Conservation (phyloP, 495 filamentous ascomycete genomes). For the Trichocladium uniseriatum region DNA sequence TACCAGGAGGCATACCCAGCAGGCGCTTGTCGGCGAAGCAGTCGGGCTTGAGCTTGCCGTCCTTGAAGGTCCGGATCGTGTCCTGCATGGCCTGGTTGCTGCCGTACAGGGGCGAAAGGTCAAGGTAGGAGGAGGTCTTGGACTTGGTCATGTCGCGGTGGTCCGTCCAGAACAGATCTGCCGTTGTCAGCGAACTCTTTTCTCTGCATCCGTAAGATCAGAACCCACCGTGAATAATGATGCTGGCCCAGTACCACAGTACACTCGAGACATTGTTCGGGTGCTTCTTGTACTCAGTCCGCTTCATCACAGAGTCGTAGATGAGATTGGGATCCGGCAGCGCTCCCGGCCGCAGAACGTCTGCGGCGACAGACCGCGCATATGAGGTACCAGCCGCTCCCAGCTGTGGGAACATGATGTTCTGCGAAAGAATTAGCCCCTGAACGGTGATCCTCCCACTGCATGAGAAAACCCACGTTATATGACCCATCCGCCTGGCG, state of each 20-base stretch:
- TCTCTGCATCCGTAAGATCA: neutral
- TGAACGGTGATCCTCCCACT: neutral
- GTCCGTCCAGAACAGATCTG: constrained; percentile 36
- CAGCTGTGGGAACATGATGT: constrained; percentile 35
- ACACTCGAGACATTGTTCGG: constrained; percentile 75
- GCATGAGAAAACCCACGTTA: constrained; percentile 25
- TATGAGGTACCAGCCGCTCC: constrained; percentile 49
- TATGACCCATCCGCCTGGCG: constrained; percentile 66
- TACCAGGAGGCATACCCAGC: constrained; percentile 75
- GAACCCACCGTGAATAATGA: constrained; percentile 66
- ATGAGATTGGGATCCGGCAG: constrained; percentile 68
- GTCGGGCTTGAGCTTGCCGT: constrained; percentile 79
- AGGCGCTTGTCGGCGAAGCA: constrained; percentile 69
- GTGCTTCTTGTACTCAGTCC: constrained; percentile 36
- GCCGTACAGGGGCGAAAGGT: constrained; percentile 78
- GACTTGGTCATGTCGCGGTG: constrained; percentile 44
- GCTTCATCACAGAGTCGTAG: constrained; percentile 60
- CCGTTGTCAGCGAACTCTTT: neutral
- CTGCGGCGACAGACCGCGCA: constrained; percentile 61
- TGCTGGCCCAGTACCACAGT: constrained; percentile 80
- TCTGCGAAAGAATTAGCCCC: constrained; percentile 19
- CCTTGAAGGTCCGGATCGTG: constrained; percentile 64
- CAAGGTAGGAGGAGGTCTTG: constrained; percentile 75
- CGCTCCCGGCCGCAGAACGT: constrained; percentile 49
- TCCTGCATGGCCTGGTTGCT: constrained; percentile 70